A percentile compares a stretch with the other conserved stretches of the same genome.
Evolutionary conservation across 192 early-diverging fungal species (phyloP).

Genomic region (Entomortierella lignicola): DNA sequence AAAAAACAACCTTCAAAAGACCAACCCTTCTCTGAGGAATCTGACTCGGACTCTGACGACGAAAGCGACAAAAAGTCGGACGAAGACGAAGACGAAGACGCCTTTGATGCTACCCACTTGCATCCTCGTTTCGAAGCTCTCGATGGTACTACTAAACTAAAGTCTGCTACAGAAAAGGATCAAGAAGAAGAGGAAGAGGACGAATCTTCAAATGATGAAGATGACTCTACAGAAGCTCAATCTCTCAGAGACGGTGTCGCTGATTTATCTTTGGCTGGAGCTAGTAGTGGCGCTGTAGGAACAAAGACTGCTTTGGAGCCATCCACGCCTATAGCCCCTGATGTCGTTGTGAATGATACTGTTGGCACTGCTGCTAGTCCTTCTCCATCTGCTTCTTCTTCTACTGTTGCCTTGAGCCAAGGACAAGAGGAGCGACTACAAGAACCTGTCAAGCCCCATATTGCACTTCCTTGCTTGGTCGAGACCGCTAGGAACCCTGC

Average conservation of each 20-base stretch:
- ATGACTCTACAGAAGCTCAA: neutral
- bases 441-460: constrained; percentile 48
- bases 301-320: too few relatives aligned
- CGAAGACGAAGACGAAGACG: constrained; percentile 23
- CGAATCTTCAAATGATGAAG: constrained; percentile 25
- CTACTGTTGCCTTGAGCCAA: neutral
- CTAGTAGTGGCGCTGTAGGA: neutral
- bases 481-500: constrained; percentile 52
- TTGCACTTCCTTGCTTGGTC: constrained; percentile 42
- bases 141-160: constrained; percentile 39
- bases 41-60: constrained; percentile 8
- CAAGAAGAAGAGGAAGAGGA: constrained; percentile 26
- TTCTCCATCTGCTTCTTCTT: neutral
- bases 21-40: constrained; percentile 32
- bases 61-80: constrained; percentile 39
- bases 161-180: constrained; percentile 18
- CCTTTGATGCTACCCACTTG: constrained; percentile 16
- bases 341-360: neutral
- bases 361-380: neutral
- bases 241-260: neutral
- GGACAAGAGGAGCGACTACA: constrained; percentile 36
- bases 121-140: constrained; percentile 35
- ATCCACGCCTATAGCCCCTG: neutral
- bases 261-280: neutral
- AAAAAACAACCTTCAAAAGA: constrained; percentile 2